A percentile compares a stretch with the other conserved stretches of the same genome.
phyloP scores from a whole-genome alignment of 2,329 filamentous ascomycete genomes.

The Aspergillus arachidicola region DNA sequence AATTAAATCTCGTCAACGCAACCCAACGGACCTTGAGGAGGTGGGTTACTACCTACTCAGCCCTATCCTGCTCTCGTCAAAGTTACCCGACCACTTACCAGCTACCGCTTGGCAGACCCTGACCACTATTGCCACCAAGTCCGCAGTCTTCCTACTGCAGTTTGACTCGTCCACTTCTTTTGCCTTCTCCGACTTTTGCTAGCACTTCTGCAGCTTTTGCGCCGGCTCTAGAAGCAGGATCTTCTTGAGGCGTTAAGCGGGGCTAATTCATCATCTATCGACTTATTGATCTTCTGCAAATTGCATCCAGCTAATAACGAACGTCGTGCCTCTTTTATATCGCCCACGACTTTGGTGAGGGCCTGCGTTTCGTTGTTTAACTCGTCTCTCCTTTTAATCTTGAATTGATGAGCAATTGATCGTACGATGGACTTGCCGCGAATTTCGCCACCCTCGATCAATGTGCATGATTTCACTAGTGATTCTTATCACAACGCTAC shows the following conservation, averaged over 20 bases:
- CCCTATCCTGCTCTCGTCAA: constrained; percentile 5
- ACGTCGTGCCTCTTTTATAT: constrained; percentile 12
- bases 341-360: constrained; percentile 1
- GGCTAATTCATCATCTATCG: neutral
- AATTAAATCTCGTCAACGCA: neutral
- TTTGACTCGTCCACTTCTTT: neutral
- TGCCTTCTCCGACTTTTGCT: neutral
- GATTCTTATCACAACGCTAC: constrained; percentile 33
- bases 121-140: constrained; percentile 1
- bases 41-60: constrained; percentile 3
- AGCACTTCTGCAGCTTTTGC: constrained; percentile 3
- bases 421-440: constrained; percentile 50
- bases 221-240: constrained; percentile 21
- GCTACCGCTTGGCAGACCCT: constrained; percentile 1
- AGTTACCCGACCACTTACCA: constrained; percentile 1
- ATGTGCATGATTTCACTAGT: constrained; percentile 44
- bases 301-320: neutral
- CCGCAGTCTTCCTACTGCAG: neutral
- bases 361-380: constrained; percentile 1
- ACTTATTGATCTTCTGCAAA: constrained; percentile 6
- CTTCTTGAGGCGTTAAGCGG: constrained; percentile 17
- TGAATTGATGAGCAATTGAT: constrained; percentile 23
- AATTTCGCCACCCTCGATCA: constrained; percentile 45
- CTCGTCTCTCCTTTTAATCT: neutral
- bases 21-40: neutral